Evolutionary conservation across 1,139 yeast species (phyloP), one percentile per base, ranked within the genome.

Genomic region (Candida tropicalis): DNA sequence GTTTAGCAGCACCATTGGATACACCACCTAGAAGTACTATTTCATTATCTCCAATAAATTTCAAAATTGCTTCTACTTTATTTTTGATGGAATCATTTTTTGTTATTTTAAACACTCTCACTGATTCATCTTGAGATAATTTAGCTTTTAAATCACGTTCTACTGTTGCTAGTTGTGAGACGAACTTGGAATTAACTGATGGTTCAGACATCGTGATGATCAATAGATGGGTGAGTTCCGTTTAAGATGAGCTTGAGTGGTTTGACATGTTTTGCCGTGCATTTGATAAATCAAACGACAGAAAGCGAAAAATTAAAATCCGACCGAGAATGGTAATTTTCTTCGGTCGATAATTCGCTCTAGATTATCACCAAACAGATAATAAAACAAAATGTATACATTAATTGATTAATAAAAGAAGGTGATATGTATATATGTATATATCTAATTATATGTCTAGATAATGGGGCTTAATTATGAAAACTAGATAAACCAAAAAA

Each of bases 21-120:
- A 46, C 52, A 31, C 57, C 53, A 1, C 50, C 47, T 18, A 64
- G 28, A 20, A 63, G 26, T 9, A 56, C 45, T 2, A 46, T 34
- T 18, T 44, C 42, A 5, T 45, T 42, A 10, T 45, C 32, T 4
- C 40, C 35, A 3, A 58, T 35, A 12, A 22, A 37, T 9, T 43
- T 42, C 29, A 49, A 38, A 4, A 60, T 50, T 33, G 53, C 56
- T 5, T 48, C 52, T 2, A 62, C 55, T 35, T 52, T 49, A 9
- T 46, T 42, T 38, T 61, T 56, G 42, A 63, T 64, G 8, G 60
- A 51, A 41, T 64, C 68, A 45, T 63, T 62, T 45, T 60, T 62
- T 36, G 57, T 52, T 5, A 64, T 53, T 31, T 51, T 49, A 17
- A 57, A 13, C n/a, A 17, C 16, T 8, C 13, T 41, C 4, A 51